These are phyloP conservation scores for Fusarium sp. DNA, from an alignment of 2,329 filamentous ascomycete species.

Conservation along the genomic window DNA sequence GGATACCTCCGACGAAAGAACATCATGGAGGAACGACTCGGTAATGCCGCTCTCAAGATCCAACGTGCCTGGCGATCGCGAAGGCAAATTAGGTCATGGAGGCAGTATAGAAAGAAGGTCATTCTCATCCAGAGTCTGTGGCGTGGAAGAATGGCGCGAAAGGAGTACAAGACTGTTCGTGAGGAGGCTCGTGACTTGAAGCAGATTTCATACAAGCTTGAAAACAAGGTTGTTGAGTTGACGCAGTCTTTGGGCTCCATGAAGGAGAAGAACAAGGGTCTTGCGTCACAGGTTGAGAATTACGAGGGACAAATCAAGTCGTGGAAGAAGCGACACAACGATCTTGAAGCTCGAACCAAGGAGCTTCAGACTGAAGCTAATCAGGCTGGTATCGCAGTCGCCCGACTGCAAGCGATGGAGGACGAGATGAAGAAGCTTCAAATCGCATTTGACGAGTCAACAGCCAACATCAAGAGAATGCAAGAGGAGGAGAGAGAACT, in stretches of 20 bases:
- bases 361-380: constrained; percentile 97
- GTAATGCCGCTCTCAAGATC: constrained; percentile 90
- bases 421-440: constrained; percentile 95
- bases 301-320: constrained; percentile 97
- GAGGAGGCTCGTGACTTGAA: constrained; percentile 98
- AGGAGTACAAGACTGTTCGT: constrained; percentile 88
- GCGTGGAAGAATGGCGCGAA: constrained; percentile 85
- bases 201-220: constrained; percentile 99
- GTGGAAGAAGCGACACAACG: constrained; percentile 93
- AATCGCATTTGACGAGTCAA: constrained; percentile 89
- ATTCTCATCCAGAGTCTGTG: constrained; percentile 92
- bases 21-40: constrained; percentile 93
- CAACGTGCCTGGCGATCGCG: constrained; percentile 91
- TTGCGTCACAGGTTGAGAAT: constrained; percentile 90
- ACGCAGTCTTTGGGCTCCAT: constrained; percentile 93
- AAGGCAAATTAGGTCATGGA: constrained; percentile 82
- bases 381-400: constrained; percentile 94
- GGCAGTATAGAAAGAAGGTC: constrained; percentile 89
- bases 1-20: constrained; percentile 91
- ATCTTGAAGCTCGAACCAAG: constrained; percentile 88
- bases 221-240: constrained; percentile 99
- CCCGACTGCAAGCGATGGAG: constrained; percentile 90
- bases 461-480: constrained; percentile 89
- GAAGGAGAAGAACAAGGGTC: constrained; percentile 93
- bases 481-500: constrained; percentile 93